phyloP scores from a whole-genome alignment of 495 filamentous ascomycete genomes.

The Schizothecium vesticola region DNA sequence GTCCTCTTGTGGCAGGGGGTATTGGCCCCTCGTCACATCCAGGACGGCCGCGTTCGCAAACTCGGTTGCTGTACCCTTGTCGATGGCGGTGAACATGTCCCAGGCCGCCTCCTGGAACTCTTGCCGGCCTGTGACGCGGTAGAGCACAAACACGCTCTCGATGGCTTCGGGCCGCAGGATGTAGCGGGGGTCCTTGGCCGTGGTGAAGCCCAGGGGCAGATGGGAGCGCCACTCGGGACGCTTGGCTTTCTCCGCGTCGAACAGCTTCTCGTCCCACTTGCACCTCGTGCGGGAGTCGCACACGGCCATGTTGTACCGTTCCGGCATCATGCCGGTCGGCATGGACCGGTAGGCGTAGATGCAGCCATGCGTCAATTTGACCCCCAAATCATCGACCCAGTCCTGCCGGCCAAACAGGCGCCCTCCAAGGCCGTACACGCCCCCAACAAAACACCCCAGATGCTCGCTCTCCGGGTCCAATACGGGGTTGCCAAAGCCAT shows the following conservation, averaged over 20 bases:
- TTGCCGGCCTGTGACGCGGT: slow-evolving; percentile 62
- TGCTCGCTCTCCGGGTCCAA: slow-evolving; percentile 40
- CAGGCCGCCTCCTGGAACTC: slow-evolving; percentile 61
- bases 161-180: slow-evolving; percentile 57
- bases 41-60: slow-evolving; percentile 57
- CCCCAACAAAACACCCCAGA: slow-evolving; percentile 71
- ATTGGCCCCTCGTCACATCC: slow-evolving; percentile 45
- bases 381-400: slow-evolving; percentile 64
- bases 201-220: slow-evolving; percentile 34
- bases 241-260: slow-evolving; percentile 27
- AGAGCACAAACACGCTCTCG: slow-evolving; percentile 66
- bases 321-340: slow-evolving; percentile 81
- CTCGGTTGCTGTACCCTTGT: slow-evolving; percentile 53
- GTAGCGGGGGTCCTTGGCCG: slow-evolving; percentile 38
- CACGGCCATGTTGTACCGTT: slow-evolving; percentile 56
- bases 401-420: slow-evolving; percentile 60
- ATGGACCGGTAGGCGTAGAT: slow-evolving; percentile 78
- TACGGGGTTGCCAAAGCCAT: slow-evolving; percentile 20
- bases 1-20: slow-evolving; percentile 31
- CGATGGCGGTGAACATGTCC: slow-evolving; percentile 66
- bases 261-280: slow-evolving; percentile 64
- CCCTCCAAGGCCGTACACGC: slow-evolving; percentile 77
- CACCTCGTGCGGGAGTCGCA: slow-evolving; percentile 62
- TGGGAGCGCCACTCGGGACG: slow-evolving; percentile 26
- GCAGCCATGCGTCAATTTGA: slow-evolving; percentile 77